Percentiles rank a stretch among this genome's conserved stretches.
These are phyloP conservation scores for Favolaschia claudopus DNA, from an alignment of 768 basidiomycete species.

Conservation along the genomic window DNA sequence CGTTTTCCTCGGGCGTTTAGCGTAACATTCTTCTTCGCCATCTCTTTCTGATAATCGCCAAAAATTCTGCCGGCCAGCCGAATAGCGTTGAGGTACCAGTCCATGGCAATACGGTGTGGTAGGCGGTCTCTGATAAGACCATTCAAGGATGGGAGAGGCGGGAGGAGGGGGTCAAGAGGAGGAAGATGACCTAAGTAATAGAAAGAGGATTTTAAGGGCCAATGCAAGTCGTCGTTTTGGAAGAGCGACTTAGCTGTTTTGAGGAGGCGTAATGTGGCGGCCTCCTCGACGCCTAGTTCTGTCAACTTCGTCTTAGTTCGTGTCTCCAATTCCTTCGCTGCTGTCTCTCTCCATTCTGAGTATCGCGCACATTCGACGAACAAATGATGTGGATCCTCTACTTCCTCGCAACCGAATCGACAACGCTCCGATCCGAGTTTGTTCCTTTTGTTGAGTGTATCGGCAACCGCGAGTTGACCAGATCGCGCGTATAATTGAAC, in stretches of 20 bases:
- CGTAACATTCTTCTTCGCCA: slow-evolving; percentile 3
- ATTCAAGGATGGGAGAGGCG: background rate
- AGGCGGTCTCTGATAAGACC: background rate
- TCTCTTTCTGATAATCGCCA: background rate
- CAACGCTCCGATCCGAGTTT: too few relatives aligned
- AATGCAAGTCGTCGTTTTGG: background rate
- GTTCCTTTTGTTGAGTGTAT: too few relatives aligned
- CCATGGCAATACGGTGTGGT: background rate
- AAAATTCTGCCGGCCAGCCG: slow-evolving; percentile 1
- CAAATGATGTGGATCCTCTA: slow-evolving; percentile 4
- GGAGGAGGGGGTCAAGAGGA: background rate
- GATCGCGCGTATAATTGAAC: too few relatives aligned
- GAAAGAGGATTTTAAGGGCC: background rate
- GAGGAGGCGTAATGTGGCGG: background rate
- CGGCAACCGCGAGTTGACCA: too few relatives aligned
- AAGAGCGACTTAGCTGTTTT: slow-evolving; percentile 9
- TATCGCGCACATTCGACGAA: background rate
- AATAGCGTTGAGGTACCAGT: background rate
- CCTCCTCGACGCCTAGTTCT: background rate
- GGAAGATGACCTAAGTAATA: slow-evolving; percentile 10
- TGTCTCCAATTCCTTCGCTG: background rate
- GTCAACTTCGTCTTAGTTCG: background rate
- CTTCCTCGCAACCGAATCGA: too few relatives aligned
- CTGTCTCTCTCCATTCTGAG: background rate
- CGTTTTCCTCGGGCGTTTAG: background rate